Evolutionary conservation across 108 stramenopile genomes (phyloP), one percentile per base, ranked within the genome.

Genomic region (Chaetoceros tenuissimus): DNA sequence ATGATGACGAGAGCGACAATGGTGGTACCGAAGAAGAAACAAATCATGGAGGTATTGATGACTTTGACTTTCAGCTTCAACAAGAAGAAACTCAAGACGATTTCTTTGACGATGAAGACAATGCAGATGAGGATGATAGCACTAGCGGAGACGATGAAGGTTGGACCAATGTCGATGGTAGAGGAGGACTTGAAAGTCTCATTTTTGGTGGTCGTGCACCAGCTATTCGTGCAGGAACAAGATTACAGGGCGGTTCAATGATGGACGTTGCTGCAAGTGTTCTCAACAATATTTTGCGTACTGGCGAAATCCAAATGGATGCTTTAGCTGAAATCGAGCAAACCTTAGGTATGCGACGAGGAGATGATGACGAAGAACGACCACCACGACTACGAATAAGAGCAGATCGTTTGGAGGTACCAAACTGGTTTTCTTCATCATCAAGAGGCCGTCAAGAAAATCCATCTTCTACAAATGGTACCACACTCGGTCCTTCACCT

Each of bases 211-310:
- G 57, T 25, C 57, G 66, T 25, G 29, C 5, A 10, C 13, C 34
- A 40, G 13, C 34, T 40, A 5, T 10, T 40, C 5, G 5, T 40
- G 13, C 13, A 10, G 34, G 8, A 40, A 5, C 8, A 5, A 5
- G 8, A 5, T 10, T 5, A 13, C 8, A 40, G 13, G 34, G 34
- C 5, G 68, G 46, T 48, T 69, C 56, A 61, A 44, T 68, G n/a
- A 63, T 89, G 17, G 77, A 79, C 45, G 80, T 79, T 17, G 79
- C 83, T 30, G 86, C 85, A 75, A 75, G 80, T 27, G 82, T 92
- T 82, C 63, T 86, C 30, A 79, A 80, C 17, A 80, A 77, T 27
- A 64, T 92, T 31, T 63, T 87, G 26, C 79, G 85, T 2, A 65
- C 62, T 40, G 80, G 77, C 21, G 84, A 85, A 30, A 71, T 81